Conservation (phyloP, 192 early-diverging fungal genomes). For the Diversispora eburnea region DNA sequence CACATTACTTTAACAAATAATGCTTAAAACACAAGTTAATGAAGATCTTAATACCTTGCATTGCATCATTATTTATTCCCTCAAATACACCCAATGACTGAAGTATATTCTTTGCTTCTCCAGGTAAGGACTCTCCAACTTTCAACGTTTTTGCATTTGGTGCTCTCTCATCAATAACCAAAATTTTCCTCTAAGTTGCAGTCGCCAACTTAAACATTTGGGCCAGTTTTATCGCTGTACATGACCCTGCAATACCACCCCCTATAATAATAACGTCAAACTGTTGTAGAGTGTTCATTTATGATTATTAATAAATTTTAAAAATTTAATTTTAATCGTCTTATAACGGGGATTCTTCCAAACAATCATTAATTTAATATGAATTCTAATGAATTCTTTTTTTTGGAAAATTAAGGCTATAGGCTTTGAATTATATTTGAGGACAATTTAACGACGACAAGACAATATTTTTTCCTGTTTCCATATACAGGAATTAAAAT, state of each 20-base stretch:
- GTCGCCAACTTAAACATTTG: constrained; percentile 5
- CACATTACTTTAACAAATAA: neutral
- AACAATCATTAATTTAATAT: no score
- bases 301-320: no score
- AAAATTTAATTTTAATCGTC: no score
- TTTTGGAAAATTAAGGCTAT: no score
- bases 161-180: constrained; percentile 17
- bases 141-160: neutral
- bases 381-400: no score
- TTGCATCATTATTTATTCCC: constrained; percentile 19
- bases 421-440: no score
- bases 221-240: constrained; percentile 7
- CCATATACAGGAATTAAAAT: no score
- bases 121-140: constrained; percentile 24
- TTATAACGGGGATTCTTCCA: no score
- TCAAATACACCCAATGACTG: constrained; percentile 11
- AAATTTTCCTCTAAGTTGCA: constrained; percentile 15
- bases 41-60: constrained; percentile 1
- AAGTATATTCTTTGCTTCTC: constrained; percentile 16
- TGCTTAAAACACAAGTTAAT: neutral
- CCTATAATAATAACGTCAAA: constrained; percentile 25
- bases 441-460: no score
- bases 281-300: neutral
- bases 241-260: constrained; percentile 16
- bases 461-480: no score